These are phyloP conservation scores for Solanum corneliomulleri DNA, from an alignment of 257 asterid species.

Conservation along the genomic window DNA sequence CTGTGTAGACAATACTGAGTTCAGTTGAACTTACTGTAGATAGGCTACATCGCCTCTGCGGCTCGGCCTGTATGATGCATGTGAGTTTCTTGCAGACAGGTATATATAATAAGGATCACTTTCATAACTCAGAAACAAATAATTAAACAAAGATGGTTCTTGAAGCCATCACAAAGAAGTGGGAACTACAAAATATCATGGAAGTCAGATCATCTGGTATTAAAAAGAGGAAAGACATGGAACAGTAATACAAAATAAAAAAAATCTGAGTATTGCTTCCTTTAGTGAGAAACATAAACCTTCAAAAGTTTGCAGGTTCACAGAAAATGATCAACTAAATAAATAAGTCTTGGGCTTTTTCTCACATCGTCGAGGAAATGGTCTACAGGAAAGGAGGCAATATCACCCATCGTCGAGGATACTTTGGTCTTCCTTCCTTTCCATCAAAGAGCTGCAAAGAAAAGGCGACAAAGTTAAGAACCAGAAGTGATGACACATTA, in stretches of 20 bases:
- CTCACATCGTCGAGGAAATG: not conserved
- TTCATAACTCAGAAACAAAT: not conserved
- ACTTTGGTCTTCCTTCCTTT: conserved; percentile 77
- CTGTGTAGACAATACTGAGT: not conserved
- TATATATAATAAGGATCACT: not conserved
- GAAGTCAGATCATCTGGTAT: not conserved
- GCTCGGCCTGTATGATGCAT: not conserved
- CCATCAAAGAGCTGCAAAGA: conserved; percentile 83
- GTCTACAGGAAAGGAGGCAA: conserved; percentile 90
- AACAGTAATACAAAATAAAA: not conserved
- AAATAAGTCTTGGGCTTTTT: not conserved
- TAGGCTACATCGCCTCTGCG: not conserved
- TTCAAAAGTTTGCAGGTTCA: not conserved
- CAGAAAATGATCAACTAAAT: not conserved
- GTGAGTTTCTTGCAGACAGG: not conserved
- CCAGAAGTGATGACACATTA: not conserved
- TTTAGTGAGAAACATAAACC: conserved; percentile 5
- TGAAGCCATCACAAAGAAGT: not conserved
- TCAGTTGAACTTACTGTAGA: not conserved
- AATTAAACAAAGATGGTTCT: not conserved
- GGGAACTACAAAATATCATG: not conserved
- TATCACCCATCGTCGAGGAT: conserved; percentile 94
- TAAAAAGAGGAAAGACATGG: not conserved
- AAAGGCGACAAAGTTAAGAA: conserved; percentile 4
- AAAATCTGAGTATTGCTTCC: not conserved